A percentile compares a stretch with the other conserved stretches of the same genome.
Evolutionary conservation across 176 grass and related monocot genomes (phyloP).

Genomic region (Areca catechu): DNA sequence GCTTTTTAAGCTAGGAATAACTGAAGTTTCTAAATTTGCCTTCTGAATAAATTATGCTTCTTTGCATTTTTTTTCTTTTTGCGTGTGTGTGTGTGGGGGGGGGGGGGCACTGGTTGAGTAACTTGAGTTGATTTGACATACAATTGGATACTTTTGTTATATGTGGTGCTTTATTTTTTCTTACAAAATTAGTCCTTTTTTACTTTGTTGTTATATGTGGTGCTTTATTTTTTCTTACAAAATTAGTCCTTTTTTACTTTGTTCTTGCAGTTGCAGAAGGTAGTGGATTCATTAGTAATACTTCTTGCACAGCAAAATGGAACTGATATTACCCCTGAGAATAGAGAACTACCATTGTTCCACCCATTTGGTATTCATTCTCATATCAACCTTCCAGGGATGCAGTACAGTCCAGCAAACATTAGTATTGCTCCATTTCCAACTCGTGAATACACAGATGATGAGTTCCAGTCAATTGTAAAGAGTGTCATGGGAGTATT

Average conservation of each 20-base stretch:
- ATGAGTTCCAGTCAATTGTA: constrained; percentile 46
- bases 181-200: neutral
- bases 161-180: no score
- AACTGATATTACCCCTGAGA: constrained; percentile 16
- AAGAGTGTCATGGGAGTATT: constrained; percentile 42
- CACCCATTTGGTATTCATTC: constrained; percentile 1
- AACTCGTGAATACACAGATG: constrained; percentile 43
- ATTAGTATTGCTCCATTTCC: constrained; percentile 44
- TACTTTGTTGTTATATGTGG: constrained; percentile 1
- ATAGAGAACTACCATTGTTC: neutral
- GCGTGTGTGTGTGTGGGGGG: no score
- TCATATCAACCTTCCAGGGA: constrained; percentile 4
- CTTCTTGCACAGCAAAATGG: constrained; percentile 27
- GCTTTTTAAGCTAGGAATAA: no score
- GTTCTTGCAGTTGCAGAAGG: constrained; percentile 35
- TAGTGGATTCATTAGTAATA: constrained; percentile 40
- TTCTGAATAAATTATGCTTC: no score
- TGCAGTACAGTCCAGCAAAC: constrained; percentile 24
- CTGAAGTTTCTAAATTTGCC: no score
- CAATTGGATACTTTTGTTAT: no score
- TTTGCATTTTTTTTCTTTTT: no score
- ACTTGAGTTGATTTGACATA: no score
- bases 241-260: neutral
- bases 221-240: no score
- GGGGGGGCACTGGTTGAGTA: no score